These are phyloP conservation scores for Fusarium scirpi DNA, from an alignment of 2,329 filamentous ascomycete genomes.

Conservation along the genomic window DNA sequence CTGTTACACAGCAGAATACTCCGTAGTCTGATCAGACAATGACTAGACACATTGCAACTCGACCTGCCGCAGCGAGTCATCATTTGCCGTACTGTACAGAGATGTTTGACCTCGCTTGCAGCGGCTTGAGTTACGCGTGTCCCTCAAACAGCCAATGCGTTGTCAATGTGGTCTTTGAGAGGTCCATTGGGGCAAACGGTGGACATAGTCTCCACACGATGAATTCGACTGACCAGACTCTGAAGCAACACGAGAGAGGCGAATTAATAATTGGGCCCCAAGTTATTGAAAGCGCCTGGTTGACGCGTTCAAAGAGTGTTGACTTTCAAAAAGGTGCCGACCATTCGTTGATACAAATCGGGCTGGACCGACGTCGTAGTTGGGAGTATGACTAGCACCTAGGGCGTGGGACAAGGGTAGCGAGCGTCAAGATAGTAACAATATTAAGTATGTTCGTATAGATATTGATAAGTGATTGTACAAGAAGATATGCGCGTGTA, in stretches of 20 bases:
- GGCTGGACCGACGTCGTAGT: background rate
- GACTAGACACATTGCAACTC: background rate
- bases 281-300: background rate
- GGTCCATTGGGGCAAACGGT: constrained; percentile 17
- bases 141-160: constrained; percentile 6
- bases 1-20: constrained; percentile 8
- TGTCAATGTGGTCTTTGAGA: background rate
- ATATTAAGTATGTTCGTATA: constrained; percentile 38
- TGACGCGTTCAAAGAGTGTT: constrained; percentile 1
- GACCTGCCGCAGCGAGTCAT: background rate
- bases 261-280: constrained; percentile 5
- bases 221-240: background rate
- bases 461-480: constrained; percentile 31
- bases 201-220: constrained; percentile 8
- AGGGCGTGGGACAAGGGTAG: constrained; percentile 9
- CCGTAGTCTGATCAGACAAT: background rate
- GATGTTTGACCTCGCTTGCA: constrained; percentile 34
- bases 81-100: background rate
- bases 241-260: background rate
- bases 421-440: constrained; percentile 28
- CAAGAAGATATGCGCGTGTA: constrained; percentile 37
- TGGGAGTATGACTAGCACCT: constrained; percentile 12
- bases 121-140: constrained; percentile 46
- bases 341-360: background rate
- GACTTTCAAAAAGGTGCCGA: background rate